phyloP scores from a whole-genome alignment of 345 rosid species.

The Eucalyptus virginea region DNA sequence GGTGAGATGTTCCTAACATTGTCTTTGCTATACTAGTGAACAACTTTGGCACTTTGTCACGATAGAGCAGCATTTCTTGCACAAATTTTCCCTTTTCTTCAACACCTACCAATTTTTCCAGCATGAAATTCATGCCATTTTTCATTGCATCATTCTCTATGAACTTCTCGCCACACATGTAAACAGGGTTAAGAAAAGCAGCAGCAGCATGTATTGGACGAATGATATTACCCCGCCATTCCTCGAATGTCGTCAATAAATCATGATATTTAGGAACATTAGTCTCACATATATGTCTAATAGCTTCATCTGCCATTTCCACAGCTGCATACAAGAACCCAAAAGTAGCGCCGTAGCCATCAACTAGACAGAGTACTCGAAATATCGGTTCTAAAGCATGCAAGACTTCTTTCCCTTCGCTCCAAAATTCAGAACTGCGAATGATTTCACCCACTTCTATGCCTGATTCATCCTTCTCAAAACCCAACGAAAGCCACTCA shows the following conservation, averaged over 20 bases:
- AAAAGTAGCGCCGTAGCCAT: neutral
- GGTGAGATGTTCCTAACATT: neutral
- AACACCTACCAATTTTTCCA: neutral
- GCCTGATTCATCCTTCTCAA: neutral
- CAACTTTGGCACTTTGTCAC: neutral
- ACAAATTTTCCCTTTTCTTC: neutral
- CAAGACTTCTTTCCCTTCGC: neutral
- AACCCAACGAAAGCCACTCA: neutral
- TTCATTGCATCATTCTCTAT: neutral
- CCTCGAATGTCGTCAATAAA: fast-evolving
- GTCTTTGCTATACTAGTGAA: neutral
- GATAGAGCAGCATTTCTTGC: neutral
- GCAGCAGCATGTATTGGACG: no score
- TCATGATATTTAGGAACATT: no score
- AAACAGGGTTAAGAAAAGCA: no score
- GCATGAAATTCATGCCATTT: neutral
- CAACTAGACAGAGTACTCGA: neutral
- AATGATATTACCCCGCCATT: neutral
- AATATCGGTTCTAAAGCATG: neutral
- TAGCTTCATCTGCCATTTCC: neutral
- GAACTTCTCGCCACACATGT: no score
- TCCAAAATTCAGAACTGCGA: neutral
- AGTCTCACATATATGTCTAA: no score
- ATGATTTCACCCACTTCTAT: neutral
- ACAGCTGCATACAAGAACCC: neutral